Percentiles rank a stretch among this genome's conserved stretches.
phyloP scores from a whole-genome alignment of 208 protist species.

The Trypanosoma caninum region DNA sequence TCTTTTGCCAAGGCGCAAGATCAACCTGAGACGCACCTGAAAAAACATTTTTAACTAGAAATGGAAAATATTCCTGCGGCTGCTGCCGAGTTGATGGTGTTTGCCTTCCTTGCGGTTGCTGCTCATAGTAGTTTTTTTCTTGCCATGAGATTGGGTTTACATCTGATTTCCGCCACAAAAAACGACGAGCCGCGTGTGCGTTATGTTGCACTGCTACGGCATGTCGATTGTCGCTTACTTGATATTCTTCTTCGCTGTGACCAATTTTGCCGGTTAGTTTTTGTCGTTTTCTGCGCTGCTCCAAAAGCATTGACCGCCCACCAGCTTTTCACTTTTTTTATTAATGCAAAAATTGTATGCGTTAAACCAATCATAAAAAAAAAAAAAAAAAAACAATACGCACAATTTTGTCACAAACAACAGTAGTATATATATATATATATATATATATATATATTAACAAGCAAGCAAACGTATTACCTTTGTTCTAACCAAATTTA shows the following conservation, averaged over 20 bases:
- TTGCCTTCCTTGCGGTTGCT: conserved; percentile 15
- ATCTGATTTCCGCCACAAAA: not conserved
- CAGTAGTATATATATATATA: conserved; percentile 22
- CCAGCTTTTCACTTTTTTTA: too few species aligned
- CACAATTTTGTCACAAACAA: not conserved
- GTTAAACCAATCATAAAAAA: too few species aligned
- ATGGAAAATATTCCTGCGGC: not conserved
- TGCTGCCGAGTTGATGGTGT: not conserved
- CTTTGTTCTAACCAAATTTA: not conserved
- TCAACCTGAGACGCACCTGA: not conserved
- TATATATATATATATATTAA: conserved; percentile 9
- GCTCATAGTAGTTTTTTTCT: not conserved
- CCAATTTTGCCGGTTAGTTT: conserved; percentile 78
- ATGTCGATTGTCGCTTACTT: conserved; percentile 37
- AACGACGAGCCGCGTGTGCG: not conserved
- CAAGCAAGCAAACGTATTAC: not conserved
- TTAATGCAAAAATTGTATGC: too few species aligned
- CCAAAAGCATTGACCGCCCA: conserved; percentile 65
- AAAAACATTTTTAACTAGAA: too few species aligned
- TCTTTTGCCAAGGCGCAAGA: not conserved
- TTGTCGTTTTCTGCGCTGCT: conserved; percentile 51
- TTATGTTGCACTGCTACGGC: not conserved
- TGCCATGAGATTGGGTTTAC: conserved; percentile 3
- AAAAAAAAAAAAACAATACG: too few species aligned
- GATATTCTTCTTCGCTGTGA: conserved; percentile 75